Evolutionary conservation across 192 early-diverging fungal genomes (phyloP), one percentile per base, ranked within the genome.

Genomic region (Funneliformis mosseae): DNA sequence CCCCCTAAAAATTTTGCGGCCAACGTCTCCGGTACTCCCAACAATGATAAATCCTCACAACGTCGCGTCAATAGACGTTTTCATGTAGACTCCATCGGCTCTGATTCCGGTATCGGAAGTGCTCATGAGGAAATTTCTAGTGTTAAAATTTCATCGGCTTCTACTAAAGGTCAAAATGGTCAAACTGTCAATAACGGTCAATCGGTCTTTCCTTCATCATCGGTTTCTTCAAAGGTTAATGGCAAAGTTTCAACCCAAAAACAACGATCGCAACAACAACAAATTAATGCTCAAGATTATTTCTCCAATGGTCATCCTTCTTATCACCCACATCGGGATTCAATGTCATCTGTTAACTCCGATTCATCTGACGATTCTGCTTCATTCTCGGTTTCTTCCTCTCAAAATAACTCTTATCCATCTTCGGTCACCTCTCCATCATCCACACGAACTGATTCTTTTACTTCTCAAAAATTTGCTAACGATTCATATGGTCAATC

Each of bases 271-370:
- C n/a, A 55, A 33, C 46, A 2, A 12, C 38, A 11, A 8, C 60
- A 62, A 55, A 27, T 0, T 11, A 59, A 10, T 42, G 59, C 2
- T 55, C 38, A 59, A 76, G n/a, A 59, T 61, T 61, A 61, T 61
- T 74, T 27, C 8, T 74, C 72, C 8, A 55, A 46, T 14, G 12
- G 7, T 74, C 72, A 74, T 27, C 41, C n/a, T 12, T 55, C 72
- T 27, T 4, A 18, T 61, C 18, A 39, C 10, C 4, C 77, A 3
- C 77, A 78, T 78, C 77, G 77, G 68, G 77, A 78, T 60, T 78
- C 77, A 14, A 39, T 78, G 33, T 77, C 76, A 33, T 78, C 77
- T 33, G 39, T 38, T 9, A 46, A 43, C 16, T 78, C 74, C 16
- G 74, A 66, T 55, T 61, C 59, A 11, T 66, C 77, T 68, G 77